Base-by-base conservation (phyloP, 2,329 filamentous ascomycete genomes). In the Sporothrix luriei region DNA sequence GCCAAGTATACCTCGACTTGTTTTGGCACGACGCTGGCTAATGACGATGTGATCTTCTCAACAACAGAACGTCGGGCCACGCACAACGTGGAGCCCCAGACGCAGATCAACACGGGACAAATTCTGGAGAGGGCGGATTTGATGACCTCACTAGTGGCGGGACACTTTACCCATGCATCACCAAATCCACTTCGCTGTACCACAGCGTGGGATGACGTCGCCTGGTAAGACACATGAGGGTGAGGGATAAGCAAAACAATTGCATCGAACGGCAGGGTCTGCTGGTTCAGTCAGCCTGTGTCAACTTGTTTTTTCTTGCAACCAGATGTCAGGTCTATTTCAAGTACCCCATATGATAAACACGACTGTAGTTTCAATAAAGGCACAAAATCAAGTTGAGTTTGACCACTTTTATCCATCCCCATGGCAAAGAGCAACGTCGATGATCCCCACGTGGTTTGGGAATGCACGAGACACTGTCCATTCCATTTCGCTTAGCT, bases 181-280 rank as follows among this genome's bases (percentile, higher is more conserved):
- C 48, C 48, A 62, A 46, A 26, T 26, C 57, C 21, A 14, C 9
- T 46, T 46, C 57, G 38, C 21, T 46, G 38, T 21, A 46, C 26
- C 57, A 21, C 11, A 62, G 43, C 38, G 57, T 33, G 38, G 21
- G 26, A 62, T 62, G 57, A 62, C 57, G 57, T 62, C 38, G 57
- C 26, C 16, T 24, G 10, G 57, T 7, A 26, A 16, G 16, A 13
- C 13, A 11, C n/a, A n/a, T 46, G 57, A 46, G 57, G 57, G 55
- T 46, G 57, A 46, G 57, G 57, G 55, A 33, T 61, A 43, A 5
- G 16, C 51, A 5, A 24, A 26, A 26, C 24, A 29, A 7, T 13
- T 11, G 13, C 51, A 52, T 11, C 51, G 9, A 26, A 26, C 14
- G 21, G 21, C 24, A 54, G 51, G 4, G 7, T 16, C 38, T 10